Percentiles rank a stretch among this genome's conserved stretches.
phyloP scores from a whole-genome alignment of 805 yeast species.

The Pichia membranifaciens region DNA sequence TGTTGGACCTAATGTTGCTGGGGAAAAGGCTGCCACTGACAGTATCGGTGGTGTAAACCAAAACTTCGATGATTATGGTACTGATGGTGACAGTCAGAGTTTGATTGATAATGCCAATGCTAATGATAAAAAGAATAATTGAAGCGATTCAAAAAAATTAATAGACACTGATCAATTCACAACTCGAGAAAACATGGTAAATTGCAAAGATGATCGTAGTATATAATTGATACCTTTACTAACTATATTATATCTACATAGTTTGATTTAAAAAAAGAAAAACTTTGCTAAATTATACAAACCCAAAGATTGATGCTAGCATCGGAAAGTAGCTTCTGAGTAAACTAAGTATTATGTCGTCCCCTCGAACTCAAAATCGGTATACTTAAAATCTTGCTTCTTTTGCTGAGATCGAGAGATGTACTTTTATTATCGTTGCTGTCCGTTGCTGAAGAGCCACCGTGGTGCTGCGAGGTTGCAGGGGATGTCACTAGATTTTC shows the following conservation, averaged over 20 bases:
- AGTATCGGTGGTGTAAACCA: neutral
- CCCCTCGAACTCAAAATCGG: conserved; percentile 29
- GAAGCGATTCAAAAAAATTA: too few relatives aligned
- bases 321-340: too few relatives aligned
- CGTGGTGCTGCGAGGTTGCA: neutral
- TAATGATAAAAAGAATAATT: neutral
- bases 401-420: conserved; percentile 3
- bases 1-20: too few relatives aligned
- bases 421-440: neutral
- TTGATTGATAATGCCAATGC: too few relatives aligned
- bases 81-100: neutral
- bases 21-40: neutral
- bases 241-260: too few relatives aligned
- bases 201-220: too few relatives aligned
- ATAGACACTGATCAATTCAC: too few relatives aligned
- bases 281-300: too few relatives aligned
- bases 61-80: neutral
- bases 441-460: neutral
- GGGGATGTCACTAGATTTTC: conserved; percentile 17
- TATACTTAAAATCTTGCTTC: conserved; percentile 24
- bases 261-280: too few relatives aligned
- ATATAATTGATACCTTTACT: too few relatives aligned
- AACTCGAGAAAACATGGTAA: too few relatives aligned
- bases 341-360: conserved; percentile 13
- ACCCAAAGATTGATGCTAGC: too few relatives aligned